phyloP scores from a whole-genome alignment of 1,139 yeast genomes.

The Protomyces inundatus region DNA sequence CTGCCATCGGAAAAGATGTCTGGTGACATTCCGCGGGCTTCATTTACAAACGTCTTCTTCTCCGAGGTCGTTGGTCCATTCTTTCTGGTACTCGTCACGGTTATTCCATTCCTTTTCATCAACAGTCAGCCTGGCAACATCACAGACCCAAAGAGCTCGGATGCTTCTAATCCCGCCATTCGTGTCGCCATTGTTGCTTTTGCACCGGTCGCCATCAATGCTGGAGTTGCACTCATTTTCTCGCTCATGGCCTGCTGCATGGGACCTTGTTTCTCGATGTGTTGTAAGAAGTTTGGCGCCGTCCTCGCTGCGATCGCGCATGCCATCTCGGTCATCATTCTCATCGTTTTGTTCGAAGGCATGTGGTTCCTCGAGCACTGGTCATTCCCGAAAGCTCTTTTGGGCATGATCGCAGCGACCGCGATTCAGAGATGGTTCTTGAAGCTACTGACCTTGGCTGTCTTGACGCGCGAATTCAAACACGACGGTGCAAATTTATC shows the following conservation, averaged over 20 bases:
- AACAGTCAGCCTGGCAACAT: conserved; percentile 85
- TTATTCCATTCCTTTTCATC: conserved; percentile 84
- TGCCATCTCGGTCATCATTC: conserved; percentile 63
- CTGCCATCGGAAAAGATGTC: conserved; percentile 66
- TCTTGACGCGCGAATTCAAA: conserved; percentile 94
- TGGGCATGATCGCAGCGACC: conserved; percentile 79
- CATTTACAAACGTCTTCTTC: conserved; percentile 75
- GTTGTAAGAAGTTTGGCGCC: conserved; percentile 97
- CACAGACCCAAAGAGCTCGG: conserved; percentile 32
- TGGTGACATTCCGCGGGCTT: conserved; percentile 93
- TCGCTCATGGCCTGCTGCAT: conserved; percentile 90
- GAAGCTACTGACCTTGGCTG: conserved; percentile 71
- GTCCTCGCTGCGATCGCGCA: conserved; percentile 97
- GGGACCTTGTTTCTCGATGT: conserved; percentile 88
- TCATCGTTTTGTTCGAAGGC: conserved; percentile 54
- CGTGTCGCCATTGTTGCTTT: conserved; percentile 84
- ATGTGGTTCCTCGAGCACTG: conserved; percentile 97
- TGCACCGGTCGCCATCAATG: conserved; percentile 85
- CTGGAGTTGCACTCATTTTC: conserved; percentile 61
- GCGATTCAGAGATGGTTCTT: conserved; percentile 83
- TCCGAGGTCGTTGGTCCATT: conserved; percentile 84
- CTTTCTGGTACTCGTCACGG: conserved; percentile 83
- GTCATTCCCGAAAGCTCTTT: conserved; percentile 76
- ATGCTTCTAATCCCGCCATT: conserved; percentile 67
- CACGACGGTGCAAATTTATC: conserved; percentile 95